Percentiles rank a stretch among this genome's conserved stretches.
Conservation (phyloP, 1,139 yeast species). For the Sugiyamaella grinbergsii region DNA sequence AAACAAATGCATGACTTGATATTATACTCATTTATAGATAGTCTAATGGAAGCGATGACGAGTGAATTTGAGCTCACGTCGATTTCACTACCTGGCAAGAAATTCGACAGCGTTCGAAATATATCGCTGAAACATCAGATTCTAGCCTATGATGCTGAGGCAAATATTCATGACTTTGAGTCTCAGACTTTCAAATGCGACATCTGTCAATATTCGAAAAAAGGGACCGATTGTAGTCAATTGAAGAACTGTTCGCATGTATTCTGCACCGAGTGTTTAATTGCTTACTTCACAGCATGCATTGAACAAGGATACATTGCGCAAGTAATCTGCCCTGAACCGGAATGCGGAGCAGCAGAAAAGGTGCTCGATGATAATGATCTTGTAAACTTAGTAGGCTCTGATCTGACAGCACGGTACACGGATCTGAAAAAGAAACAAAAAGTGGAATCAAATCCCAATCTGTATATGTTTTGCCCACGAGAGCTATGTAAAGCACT, state of each 20-base stretch:
- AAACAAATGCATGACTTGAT: constrained; percentile 47
- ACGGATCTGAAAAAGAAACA: constrained; percentile 45
- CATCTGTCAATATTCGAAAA: constrained; percentile 57
- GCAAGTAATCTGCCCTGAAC: constrained; percentile 63
- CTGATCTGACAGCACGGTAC: constrained; percentile 47
- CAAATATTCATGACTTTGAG: constrained; percentile 43
- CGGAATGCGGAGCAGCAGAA: constrained; percentile 28
- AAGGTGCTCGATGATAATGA: constrained; percentile 32
- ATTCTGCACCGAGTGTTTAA: constrained; percentile 56
- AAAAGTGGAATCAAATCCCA: constrained; percentile 54
- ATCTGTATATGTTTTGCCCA: constrained; percentile 57
- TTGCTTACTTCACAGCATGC: constrained; percentile 49
- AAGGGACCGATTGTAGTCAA: constrained; percentile 51
- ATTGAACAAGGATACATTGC: constrained; percentile 56
- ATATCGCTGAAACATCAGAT: constrained; percentile 30
- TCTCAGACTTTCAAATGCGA: constrained; percentile 54
- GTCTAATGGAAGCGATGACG: constrained; percentile 42
- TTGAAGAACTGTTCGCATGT: constrained; percentile 55
- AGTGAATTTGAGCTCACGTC: constrained; percentile 19
- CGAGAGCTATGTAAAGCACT: constrained; percentile 50
- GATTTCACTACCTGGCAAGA: constrained; percentile 1
- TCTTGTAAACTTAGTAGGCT: constrained; percentile 39
- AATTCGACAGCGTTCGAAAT: neutral
- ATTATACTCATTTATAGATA: constrained; percentile 52
- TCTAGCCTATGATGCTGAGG: constrained; percentile 32